phyloP scores from a whole-genome alignment of 1,284 basidiomycete species.

The Malassezia psittaci region DNA sequence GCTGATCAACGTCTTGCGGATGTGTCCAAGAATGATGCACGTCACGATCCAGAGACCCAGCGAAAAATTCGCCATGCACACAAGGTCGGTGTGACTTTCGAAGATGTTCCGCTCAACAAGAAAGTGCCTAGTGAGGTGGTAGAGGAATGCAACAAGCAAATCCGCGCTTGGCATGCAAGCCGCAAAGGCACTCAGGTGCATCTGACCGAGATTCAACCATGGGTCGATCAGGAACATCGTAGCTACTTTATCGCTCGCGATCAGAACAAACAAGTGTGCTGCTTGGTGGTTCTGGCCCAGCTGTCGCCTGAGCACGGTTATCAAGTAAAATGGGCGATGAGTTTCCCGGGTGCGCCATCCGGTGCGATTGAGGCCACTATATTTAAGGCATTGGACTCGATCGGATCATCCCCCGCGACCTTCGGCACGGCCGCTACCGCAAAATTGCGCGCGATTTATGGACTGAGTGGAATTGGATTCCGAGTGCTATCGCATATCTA shows the following conservation, averaged over 20 bases:
- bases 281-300: conserved; percentile 55
- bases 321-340: conserved; percentile 58
- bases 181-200: conserved; percentile 56
- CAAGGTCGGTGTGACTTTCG: conserved; percentile 53
- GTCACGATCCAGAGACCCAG: conserved; percentile 51
- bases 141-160: conserved; percentile 50
- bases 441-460: conserved; percentile 28
- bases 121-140: conserved; percentile 49
- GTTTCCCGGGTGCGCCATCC: conserved; percentile 55
- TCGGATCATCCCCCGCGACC: conserved; percentile 51
- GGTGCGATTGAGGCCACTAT: conserved; percentile 54
- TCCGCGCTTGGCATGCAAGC: conserved; percentile 52
- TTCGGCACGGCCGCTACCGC: conserved; percentile 41
- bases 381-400: conserved; percentile 52
- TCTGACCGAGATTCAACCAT: conserved; percentile 54
- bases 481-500: conserved; percentile 32
- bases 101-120: conserved; percentile 40
- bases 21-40: conserved; percentile 49
- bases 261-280: conserved; percentile 50
- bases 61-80: conserved; percentile 53
- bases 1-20: conserved; percentile 56
- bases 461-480: conserved; percentile 29
- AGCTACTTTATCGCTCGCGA: conserved; percentile 55
- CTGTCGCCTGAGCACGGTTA: conserved; percentile 53
- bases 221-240: conserved; percentile 54